Evolutionary conservation across 176 grass and related monocot species (phyloP).

Genomic region (Oryza rufipogon): DNA sequence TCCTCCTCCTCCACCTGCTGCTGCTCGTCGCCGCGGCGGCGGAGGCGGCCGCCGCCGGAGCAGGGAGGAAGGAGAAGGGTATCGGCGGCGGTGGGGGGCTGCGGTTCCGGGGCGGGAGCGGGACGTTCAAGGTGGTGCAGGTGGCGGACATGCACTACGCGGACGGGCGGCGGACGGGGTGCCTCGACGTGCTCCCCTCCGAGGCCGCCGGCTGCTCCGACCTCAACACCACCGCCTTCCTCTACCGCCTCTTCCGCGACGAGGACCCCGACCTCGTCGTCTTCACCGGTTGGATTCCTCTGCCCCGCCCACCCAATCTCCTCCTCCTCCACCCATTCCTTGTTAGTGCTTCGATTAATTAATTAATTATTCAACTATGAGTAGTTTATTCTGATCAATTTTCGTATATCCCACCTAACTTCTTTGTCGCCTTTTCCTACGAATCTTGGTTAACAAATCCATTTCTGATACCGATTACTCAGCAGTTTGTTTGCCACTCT

Average conservation of each 20-base stretch:
- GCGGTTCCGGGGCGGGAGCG: slow-evolving; percentile 56
- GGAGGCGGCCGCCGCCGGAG: background rate
- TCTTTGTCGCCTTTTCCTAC: background rate
- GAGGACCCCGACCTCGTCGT: slow-evolving; percentile 97
- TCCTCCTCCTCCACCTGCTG: background rate
- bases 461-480: too few relatives aligned
- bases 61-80: slow-evolving; percentile 18
- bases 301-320: background rate
- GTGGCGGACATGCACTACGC: slow-evolving; percentile 99
- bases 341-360: background rate
- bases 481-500: too few relatives aligned
- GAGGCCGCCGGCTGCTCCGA: slow-evolving; percentile 76
- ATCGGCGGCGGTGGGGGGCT: slow-evolving; percentile 15
- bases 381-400: background rate
- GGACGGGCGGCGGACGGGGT: slow-evolving; percentile 61
- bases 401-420: background rate
- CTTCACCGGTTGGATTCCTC: slow-evolving; percentile 62
- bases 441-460: background rate
- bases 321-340: background rate
- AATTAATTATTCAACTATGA: background rate
- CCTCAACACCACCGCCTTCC: slow-evolving; percentile 97
- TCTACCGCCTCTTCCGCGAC: slow-evolving; percentile 76
- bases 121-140: slow-evolving; percentile 92
- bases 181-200: slow-evolving; percentile 66
- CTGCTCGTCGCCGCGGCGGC: background rate